Percentiles rank a stretch among this genome's conserved stretches.
These are phyloP conservation scores for Talaromyces marneffei DNA, from an alignment of 2,329 filamentous ascomycete genomes.

Conservation along the genomic window DNA sequence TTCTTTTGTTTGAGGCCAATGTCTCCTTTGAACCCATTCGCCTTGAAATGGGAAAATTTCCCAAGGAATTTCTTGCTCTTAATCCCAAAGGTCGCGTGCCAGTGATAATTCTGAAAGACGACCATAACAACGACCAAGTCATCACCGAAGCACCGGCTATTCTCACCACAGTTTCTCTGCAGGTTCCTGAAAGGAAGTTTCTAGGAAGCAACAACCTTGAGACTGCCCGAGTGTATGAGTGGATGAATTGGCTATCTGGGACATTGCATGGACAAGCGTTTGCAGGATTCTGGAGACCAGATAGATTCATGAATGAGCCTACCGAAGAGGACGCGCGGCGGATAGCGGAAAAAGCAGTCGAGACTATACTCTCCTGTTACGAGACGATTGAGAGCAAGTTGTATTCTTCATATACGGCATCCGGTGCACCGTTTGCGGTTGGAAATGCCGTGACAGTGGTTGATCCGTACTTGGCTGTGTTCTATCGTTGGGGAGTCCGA, in stretches of 20 bases:
- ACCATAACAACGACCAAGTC: not conserved
- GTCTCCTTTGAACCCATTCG: not conserved
- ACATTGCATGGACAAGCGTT: not conserved
- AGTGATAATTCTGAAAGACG: not conserved
- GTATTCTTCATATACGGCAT: not conserved
- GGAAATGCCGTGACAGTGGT: not conserved
- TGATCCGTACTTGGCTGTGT: not conserved
- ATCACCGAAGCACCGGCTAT: not conserved
- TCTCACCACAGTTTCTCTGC: not conserved
- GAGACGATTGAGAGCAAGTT: not conserved
- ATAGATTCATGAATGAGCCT: not conserved
- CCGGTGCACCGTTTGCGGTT: not conserved
- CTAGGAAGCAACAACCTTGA: not conserved
- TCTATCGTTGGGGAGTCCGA: not conserved
- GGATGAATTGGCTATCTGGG: not conserved
- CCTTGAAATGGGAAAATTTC: not conserved
- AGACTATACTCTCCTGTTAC: not conserved
- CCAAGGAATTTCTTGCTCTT: not conserved
- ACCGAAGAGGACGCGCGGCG: not conserved
- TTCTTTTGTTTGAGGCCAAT: not conserved
- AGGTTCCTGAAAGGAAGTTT: not conserved
- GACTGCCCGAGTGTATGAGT: not conserved
- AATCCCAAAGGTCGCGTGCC: not conserved
- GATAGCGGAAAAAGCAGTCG: not conserved
- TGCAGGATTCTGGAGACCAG: not conserved